Conservation (phyloP, 108 stramenopile species). For the Epipyxis sp. region DNA sequence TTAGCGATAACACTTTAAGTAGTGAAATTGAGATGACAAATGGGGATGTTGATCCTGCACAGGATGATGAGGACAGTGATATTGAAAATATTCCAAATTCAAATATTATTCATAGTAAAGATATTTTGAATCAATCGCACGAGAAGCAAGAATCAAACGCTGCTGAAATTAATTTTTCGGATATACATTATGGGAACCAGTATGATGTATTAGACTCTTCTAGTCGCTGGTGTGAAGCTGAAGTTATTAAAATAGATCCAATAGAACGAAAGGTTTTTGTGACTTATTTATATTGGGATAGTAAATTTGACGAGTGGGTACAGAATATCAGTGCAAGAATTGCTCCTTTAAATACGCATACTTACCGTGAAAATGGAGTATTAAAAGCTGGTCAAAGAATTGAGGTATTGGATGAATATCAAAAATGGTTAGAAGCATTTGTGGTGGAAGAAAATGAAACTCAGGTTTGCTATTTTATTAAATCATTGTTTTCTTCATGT, state of each 20-base stretch:
- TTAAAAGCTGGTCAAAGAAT: slow-evolving; percentile 46
- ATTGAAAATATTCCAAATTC: background rate
- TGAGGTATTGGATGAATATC: slow-evolving; percentile 38
- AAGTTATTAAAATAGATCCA: slow-evolving; percentile 34
- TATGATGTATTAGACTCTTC: slow-evolving; percentile 27
- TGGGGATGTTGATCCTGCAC: no score
- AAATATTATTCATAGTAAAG: background rate
- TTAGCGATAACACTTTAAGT: no score
- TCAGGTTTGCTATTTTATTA: background rate
- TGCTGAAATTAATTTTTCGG: background rate
- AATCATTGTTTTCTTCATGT: background rate
- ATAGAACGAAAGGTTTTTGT: background rate
- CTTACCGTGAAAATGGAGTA: slow-evolving; percentile 34
- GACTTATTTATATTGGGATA: slow-evolving; percentile 47
- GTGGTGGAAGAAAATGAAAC: slow-evolving; percentile 34
- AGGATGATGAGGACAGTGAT: no score
- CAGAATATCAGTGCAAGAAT: slow-evolving; percentile 9
- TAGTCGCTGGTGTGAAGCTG: slow-evolving; percentile 30
- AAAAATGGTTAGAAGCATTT: slow-evolving; percentile 47
- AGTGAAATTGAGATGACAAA: no score
- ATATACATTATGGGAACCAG: background rate
- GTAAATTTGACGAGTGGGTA: slow-evolving; percentile 46
- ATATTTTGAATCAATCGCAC: background rate
- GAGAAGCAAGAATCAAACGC: background rate
- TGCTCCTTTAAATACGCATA: slow-evolving; percentile 36